Evolutionary conservation across 2,329 filamentous ascomycete species (phyloP).

Genomic region (Colletotrichum phormii): DNA sequence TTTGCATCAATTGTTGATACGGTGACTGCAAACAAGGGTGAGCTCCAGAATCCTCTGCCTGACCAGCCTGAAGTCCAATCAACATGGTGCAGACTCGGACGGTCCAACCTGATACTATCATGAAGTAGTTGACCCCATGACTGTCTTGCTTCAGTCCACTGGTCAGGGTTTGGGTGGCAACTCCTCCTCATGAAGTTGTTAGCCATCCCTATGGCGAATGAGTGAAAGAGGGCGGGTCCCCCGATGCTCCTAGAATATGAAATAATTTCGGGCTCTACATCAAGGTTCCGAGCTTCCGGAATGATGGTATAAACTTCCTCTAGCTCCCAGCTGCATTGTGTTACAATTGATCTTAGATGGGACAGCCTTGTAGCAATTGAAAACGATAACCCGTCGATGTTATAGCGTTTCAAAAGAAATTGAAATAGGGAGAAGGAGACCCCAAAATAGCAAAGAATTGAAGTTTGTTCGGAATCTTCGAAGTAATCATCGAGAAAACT

Average conservation of each 20-base stretch:
- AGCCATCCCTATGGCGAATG: neutral
- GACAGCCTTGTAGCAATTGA: neutral
- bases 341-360: neutral
- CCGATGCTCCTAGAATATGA: neutral
- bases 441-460: rapidly evolving
- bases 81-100: neutral
- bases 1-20: neutral
- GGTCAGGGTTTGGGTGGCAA: neutral
- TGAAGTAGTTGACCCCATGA: neutral
- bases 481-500: neutral
- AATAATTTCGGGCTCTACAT: rapidly evolving
- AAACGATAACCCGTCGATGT: rapidly evolving
- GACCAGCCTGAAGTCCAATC: neutral
- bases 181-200: neutral
- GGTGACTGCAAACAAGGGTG: neutral
- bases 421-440: neutral
- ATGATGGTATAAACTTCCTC: neutral
- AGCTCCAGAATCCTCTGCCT: rapidly evolving
- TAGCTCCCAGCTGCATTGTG: neutral
- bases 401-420: neutral
- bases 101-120: neutral
- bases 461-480: rapidly evolving
- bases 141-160: neutral
- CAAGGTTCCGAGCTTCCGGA: neutral
- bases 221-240: neutral